Base-by-base conservation (phyloP, 139 green algal genomes). In the Auxenochlorella protothecoides region DNA sequence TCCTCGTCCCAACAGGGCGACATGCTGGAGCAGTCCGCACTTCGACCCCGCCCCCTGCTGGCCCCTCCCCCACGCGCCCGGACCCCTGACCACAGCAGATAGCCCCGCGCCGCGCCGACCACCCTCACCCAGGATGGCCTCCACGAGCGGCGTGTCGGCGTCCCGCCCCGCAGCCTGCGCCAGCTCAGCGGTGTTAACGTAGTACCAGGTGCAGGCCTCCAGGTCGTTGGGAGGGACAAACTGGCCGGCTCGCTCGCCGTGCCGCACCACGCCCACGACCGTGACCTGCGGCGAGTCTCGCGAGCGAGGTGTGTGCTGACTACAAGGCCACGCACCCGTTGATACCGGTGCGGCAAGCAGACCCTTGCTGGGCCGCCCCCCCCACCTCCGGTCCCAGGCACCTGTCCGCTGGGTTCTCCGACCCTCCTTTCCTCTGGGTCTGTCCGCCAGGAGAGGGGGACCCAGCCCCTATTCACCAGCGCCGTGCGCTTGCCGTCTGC, bases 401-500 rank as follows among this genome's bases (percentile, higher is more conserved):
- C 75, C 57, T 68, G 59, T 68, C 61, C 55, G 6, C 11, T 52
- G 14, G 76, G 63, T 52, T 76, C 60, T 7, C 70, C 67, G 7
- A n/a, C 54, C 8, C 52, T 5, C 14, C 67, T 65, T 52, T 72
- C n/a, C 3, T 59, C 44, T 2, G 66, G 53, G 9, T 84, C 70
- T 4, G 70, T 53, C 54, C 71, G 63, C 89, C 89, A 94, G 12
- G 57, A 61, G 2, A 63, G 57, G 4, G 89, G 89, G 69, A 92
- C 86, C 89, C 89, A 95, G n/a, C 89, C 89, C 0, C 89, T 68
- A 70, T 88, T 89, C 44, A 95, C 83, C 51, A 95, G 72, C 14
- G 91, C 83, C 3, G 70, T 54, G 53, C 63, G 81, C 0, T 56
- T 72, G 72, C 79, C 79, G 55, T 78, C 64, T 0, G 52, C 8